phyloP scores from a whole-genome alignment of 805 yeast species.

The Tetrapisispora phaffii region DNA sequence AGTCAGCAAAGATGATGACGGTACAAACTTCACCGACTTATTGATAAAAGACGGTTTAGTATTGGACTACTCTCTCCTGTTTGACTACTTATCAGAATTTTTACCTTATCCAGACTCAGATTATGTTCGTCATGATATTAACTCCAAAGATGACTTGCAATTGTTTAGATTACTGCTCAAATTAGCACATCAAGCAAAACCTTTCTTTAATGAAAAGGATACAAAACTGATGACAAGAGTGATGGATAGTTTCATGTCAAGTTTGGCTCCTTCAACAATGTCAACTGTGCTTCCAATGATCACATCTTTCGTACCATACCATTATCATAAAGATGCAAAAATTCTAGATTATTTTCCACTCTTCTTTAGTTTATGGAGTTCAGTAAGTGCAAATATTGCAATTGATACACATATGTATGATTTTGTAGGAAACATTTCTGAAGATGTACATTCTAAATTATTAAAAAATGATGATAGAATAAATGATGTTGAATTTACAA shows the following conservation, averaged over 20 bases:
- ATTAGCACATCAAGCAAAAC: conserved; percentile 43
- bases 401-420: conserved; percentile 56
- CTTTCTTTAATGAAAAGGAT: conserved; percentile 38
- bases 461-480: conserved; percentile 11
- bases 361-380: conserved; percentile 61
- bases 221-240: conserved; percentile 36
- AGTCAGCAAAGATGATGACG: conserved; percentile 31
- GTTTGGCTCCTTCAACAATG: conserved; percentile 43
- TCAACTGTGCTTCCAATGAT: conserved; percentile 41
- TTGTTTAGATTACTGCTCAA: conserved; percentile 39
- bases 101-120: conserved; percentile 38
- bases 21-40: conserved; percentile 21
- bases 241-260: conserved; percentile 40
- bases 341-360: conserved; percentile 51
- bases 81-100: conserved; percentile 26
- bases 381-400: conserved; percentile 36
- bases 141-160: conserved; percentile 33
- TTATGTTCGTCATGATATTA: conserved; percentile 31
- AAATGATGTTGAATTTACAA: conserved; percentile 30
- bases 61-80: conserved; percentile 28
- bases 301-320: conserved; percentile 42
- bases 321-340: conserved; percentile 28
- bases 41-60: conserved; percentile 24
- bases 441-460: conserved; percentile 32
- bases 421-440: conserved; percentile 49